Base-by-base conservation (phyloP, 2,329 filamentous ascomycete species). In the Onygenales sp. region DNA sequence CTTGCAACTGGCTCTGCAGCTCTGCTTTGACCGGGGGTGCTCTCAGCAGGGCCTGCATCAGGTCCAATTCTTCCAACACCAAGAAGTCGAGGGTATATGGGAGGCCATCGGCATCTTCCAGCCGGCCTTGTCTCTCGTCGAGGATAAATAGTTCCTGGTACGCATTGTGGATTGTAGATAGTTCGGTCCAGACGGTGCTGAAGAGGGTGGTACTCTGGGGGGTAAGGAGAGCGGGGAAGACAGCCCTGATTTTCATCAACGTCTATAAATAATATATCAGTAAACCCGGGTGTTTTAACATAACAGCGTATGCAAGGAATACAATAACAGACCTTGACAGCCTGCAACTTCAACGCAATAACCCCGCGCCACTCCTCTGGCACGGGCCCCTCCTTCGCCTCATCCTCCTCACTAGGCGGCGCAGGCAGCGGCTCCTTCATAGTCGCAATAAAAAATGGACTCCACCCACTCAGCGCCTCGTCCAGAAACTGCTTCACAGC, bases 61-160 rank as follows among this genome's bases (percentile, higher is more conserved):
- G 91, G 70, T 98, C 93, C 27, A 98, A 77, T 68, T 97, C 91
- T 68, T 98, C 93, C 6, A 97, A 75, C 3, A 97, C 84, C 50
- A 98, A 79, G 64, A 95, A 93, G 70, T 98, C 93, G 27, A 98
- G 77, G 1, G 91, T 95, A 70, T 95, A 96, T 0, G 92, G 90
- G n/a, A 98, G 77, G 42, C 85, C 85, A 66, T 98, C 92, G 3
- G 87, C 82, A 67, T 96, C 91, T 68, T 95, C 91, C 36, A 97
- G 73, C 39, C 92, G 84, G 52, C 90, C 88, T 70, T 97, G 91
- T 45, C 86, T 82, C 61, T 92, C 88, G 58, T 88, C 84, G 52
- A 87, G 79, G 60, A 97, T 88, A 70, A 94, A 98, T 64, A 95
- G 84, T 58, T 85, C 77, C 59, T 88, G 82, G 66, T 96, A 94